Conservation (phyloP, 208 protist genomes). For the Naegleria lovaniensis region DNA sequence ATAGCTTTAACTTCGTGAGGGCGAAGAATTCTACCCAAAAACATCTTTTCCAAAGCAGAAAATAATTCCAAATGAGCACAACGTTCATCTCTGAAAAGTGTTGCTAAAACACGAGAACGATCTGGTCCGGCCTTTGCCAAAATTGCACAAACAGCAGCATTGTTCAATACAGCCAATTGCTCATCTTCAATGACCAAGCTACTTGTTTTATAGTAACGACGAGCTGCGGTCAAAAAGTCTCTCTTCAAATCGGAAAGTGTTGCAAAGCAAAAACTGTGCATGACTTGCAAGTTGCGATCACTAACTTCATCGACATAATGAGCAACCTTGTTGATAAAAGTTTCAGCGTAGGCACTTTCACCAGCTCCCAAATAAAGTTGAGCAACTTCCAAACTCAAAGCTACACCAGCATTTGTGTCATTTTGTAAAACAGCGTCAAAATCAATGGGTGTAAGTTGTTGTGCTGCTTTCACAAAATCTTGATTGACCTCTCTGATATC, state of each 20-base stretch:
- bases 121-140: conserved; percentile 71
- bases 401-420: not conserved
- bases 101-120: conserved; percentile 67
- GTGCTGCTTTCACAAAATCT: not conserved
- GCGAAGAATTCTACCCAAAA: conserved; percentile 45
- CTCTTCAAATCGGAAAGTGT: conserved; percentile 69
- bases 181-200: conserved; percentile 49
- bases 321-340: conserved; percentile 62
- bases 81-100: conserved; percentile 69
- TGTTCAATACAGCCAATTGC: conserved; percentile 44
- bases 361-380: conserved; percentile 19
- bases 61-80: conserved; percentile 43
- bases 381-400: not conserved
- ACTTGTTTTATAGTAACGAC: conserved; percentile 74
- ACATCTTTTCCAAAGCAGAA: conserved; percentile 23
- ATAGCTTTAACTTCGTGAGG: conserved; percentile 46
- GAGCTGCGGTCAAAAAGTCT: conserved; percentile 73
- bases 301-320: conserved; percentile 42
- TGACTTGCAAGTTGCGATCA: not conserved
- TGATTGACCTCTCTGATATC: not conserved
- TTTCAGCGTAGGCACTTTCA: conserved; percentile 43
- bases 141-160: conserved; percentile 72
- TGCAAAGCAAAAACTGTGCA: conserved; percentile 50
- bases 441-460: not conserved
- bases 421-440: conserved; percentile 19